Evolutionary conservation across 164 flowering plant genomes (phyloP).

Genomic region (Platanus orientalis): DNA sequence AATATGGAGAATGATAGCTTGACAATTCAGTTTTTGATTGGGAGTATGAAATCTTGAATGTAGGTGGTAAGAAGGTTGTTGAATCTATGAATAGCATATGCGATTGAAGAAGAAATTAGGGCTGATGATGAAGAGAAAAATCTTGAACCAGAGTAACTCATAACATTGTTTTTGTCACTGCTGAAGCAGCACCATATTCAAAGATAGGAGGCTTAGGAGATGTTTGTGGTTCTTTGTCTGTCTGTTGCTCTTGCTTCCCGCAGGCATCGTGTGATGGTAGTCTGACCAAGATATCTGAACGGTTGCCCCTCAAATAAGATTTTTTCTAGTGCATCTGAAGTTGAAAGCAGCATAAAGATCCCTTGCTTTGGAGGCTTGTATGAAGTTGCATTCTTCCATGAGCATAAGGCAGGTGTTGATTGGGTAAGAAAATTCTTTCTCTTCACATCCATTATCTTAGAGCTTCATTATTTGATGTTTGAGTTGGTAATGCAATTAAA

Average conservation of each 20-base stretch:
- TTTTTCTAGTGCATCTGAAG: slow-evolving; percentile 43
- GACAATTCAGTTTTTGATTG: too few relatives aligned
- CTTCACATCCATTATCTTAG: too few relatives aligned
- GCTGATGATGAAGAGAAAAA: too few relatives aligned
- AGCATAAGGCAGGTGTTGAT: slow-evolving; percentile 84
- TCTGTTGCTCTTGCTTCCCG: slow-evolving; percentile 77
- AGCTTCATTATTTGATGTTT: too few relatives aligned
- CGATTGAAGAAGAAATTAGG: too few relatives aligned
- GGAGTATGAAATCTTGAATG: too few relatives aligned
- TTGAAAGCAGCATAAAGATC: slow-evolving; percentile 39
- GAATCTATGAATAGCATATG: slow-evolving; percentile 6
- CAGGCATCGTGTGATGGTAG: too few relatives aligned
- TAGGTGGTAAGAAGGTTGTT: slow-evolving; percentile 6
- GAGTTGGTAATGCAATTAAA: too few relatives aligned
- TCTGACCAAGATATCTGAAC: slow-evolving; percentile 63
- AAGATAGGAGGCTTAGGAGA: too few relatives aligned
- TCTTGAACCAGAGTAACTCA: slow-evolving; percentile 29
- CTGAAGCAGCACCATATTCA: too few relatives aligned
- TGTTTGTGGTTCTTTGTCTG: slow-evolving; percentile 95
- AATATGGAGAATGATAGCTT: too few relatives aligned
- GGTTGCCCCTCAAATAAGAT: slow-evolving; percentile 50
- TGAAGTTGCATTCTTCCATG: slow-evolving; percentile 79
- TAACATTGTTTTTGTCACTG: slow-evolving; percentile 69
- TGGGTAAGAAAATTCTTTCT: too few relatives aligned
- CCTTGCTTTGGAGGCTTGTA: slow-evolving; percentile 72